phyloP scores from a whole-genome alignment of 192 early-diverging fungal genomes.

The Rhizoclosmatium globosum region DNA sequence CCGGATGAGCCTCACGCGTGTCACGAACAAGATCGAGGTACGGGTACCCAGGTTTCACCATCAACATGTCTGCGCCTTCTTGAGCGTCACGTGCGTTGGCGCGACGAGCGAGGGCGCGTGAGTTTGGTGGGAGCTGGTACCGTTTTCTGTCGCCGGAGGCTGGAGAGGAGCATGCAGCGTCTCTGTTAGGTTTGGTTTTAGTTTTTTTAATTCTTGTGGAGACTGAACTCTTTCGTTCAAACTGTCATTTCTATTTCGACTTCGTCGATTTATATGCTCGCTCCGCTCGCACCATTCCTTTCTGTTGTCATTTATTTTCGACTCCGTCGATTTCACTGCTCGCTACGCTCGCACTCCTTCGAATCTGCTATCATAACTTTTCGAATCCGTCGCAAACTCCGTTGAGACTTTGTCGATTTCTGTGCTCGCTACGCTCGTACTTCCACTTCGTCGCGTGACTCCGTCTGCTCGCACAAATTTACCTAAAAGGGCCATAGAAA shows the following conservation, averaged over 20 bases:
- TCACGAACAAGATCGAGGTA: constrained; percentile 97
- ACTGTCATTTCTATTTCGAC: too few relatives aligned
- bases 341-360: too few relatives aligned
- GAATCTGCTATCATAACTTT: too few relatives aligned
- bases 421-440: too few relatives aligned
- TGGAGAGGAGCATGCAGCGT: constrained; percentile 94
- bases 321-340: too few relatives aligned
- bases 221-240: too few relatives aligned
- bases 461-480: neutral
- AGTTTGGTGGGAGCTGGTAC: constrained; percentile 91
- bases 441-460: too few relatives aligned
- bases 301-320: too few relatives aligned
- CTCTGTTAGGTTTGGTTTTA: constrained; percentile 45
- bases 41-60: constrained; percentile 96
- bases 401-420: neutral
- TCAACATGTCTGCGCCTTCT: constrained; percentile 96
- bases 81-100: constrained; percentile 84
- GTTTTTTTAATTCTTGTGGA: too few relatives aligned
- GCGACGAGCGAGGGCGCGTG: constrained; percentile 89
- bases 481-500: constrained; percentile 98
- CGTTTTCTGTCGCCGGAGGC: constrained; percentile 89
- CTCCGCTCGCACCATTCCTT: too few relatives aligned
- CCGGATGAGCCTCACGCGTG: constrained; percentile 57
- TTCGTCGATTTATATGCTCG: too few relatives aligned
- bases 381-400: too few relatives aligned